A percentile compares a stretch with the other conserved stretches of the same genome.
phyloP scores from a whole-genome alignment of 768 basidiomycete genomes.

The Suillus lakei region DNA sequence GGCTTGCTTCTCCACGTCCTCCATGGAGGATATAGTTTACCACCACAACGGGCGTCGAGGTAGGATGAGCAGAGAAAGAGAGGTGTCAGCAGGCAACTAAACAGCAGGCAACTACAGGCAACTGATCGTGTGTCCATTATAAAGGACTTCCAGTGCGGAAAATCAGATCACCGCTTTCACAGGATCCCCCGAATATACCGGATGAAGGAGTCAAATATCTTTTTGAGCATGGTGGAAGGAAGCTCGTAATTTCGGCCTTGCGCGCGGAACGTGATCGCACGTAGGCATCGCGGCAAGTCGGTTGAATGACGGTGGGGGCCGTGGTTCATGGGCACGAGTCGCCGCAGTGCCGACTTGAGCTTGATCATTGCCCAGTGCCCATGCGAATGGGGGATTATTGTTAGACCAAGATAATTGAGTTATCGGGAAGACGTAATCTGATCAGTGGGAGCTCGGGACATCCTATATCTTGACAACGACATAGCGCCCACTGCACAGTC shows the following conservation, averaged over 20 bases:
- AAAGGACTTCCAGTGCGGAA: conserved; percentile 24
- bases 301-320: not conserved
- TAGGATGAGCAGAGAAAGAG: conserved; percentile 19
- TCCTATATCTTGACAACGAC: not conserved
- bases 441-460: not conserved
- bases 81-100: conserved; percentile 14
- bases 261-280: not conserved
- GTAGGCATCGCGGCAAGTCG: conserved; percentile 1
- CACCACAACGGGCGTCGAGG: conserved; percentile 11
- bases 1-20: conserved; percentile 35
- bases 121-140: conserved; percentile 22
- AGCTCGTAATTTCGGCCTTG: not conserved
- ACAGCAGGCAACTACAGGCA: conserved; percentile 11
- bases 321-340: not conserved
- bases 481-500: not conserved
- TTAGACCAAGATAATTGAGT: not conserved
- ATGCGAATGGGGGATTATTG: not conserved
- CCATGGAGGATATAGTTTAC: conserved; percentile 22
- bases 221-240: conserved; percentile 14
- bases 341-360: not conserved
- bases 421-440: not conserved
- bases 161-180: conserved; percentile 28
- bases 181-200: conserved; percentile 28
- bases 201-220: conserved; percentile 23
- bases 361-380: not conserved